Evolutionary conservation across 2,329 filamentous ascomycete species (phyloP).

Genomic region (Torrubiellomyces zombiae): DNA sequence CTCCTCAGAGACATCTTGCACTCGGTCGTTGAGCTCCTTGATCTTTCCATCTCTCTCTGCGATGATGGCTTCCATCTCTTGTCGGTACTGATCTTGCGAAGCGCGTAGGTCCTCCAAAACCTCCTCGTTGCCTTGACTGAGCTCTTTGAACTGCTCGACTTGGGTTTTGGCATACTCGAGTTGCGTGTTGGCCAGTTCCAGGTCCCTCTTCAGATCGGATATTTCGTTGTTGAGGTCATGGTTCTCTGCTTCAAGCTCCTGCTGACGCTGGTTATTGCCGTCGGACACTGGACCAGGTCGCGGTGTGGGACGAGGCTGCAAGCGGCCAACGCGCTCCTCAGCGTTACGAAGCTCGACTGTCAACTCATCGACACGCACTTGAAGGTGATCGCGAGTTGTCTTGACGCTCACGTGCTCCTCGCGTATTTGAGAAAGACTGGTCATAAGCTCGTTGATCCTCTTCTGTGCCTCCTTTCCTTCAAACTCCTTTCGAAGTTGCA

Average conservation of each 20-base stretch:
- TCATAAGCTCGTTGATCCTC: slow-evolving; percentile 79
- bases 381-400: slow-evolving; percentile 77
- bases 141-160: slow-evolving; percentile 73
- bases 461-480: slow-evolving; percentile 79
- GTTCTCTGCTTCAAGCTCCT: slow-evolving; percentile 40
- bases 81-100: slow-evolving; percentile 72
- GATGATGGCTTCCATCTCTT: slow-evolving; percentile 64
- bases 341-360: slow-evolving; percentile 76
- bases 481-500: slow-evolving; percentile 71
- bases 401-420: slow-evolving; percentile 78
- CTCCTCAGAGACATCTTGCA: slow-evolving; percentile 72
- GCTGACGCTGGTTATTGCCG: slow-evolving; percentile 26
- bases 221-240: slow-evolving; percentile 75
- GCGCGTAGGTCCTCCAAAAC: slow-evolving; percentile 63
- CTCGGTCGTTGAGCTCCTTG: slow-evolving; percentile 63
- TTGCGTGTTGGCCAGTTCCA: slow-evolving; percentile 66
- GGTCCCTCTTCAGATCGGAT: slow-evolving; percentile 70
- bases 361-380: slow-evolving; percentile 75
- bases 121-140: slow-evolving; percentile 78
- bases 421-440: slow-evolving; percentile 60
- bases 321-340: slow-evolving; percentile 67
- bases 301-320: slow-evolving; percentile 64
- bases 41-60: slow-evolving; percentile 66
- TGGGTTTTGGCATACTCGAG: slow-evolving; percentile 68
- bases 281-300: slow-evolving; percentile 31